Evolutionary conservation across 768 basidiomycete genomes (phyloP), one percentile per base, ranked within the genome.

Genomic region (Kwoniella sp.): DNA sequence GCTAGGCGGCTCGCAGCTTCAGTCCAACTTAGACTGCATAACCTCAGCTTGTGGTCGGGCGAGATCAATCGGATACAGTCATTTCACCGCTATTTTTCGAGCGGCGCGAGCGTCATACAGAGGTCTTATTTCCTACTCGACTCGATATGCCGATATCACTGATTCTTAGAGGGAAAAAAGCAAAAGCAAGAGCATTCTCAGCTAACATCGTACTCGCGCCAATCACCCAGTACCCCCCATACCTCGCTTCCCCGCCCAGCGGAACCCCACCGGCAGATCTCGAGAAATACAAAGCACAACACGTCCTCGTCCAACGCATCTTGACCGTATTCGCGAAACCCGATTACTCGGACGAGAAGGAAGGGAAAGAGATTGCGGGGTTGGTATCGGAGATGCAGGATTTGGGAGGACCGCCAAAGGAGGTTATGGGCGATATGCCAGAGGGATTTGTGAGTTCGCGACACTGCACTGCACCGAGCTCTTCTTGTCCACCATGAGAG

Each of bases 401-500:
- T 66, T 58, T 78, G 12, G 79, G 80, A 0, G 75, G 75, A 30
- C 80, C 80, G 20, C 80, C 80, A 5, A 67, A 75, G 50, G 79
- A 79, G 67, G 72, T 82, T 26, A 75, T 81, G 74, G 79, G 80
- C 8, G 76, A 80, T 51, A 63, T 79, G 68, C 79, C 79, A 13
- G 79, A 80, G 38, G 79, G 79, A 15, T 72, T 82, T 51, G 81
- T 80, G 67, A 70, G 76, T 73, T 12, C 15, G 25, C 28, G 15
- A 45, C 22, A 34, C 65, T 59, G 25, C 37, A 9, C 26, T n/a
- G n/a, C n/a, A n/a, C 23, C 29, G 13, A 17, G 20, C 8, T 58
- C 0, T 22, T 15, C 5, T 58, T n/a, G 37, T 58, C n/a, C 31
- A 15, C 41, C 37, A n/a, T n/a, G n/a, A n/a, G 9, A 9, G 9